Conservation (phyloP, 2,329 filamentous ascomycete species). For the Colletotrichum lini region DNA sequence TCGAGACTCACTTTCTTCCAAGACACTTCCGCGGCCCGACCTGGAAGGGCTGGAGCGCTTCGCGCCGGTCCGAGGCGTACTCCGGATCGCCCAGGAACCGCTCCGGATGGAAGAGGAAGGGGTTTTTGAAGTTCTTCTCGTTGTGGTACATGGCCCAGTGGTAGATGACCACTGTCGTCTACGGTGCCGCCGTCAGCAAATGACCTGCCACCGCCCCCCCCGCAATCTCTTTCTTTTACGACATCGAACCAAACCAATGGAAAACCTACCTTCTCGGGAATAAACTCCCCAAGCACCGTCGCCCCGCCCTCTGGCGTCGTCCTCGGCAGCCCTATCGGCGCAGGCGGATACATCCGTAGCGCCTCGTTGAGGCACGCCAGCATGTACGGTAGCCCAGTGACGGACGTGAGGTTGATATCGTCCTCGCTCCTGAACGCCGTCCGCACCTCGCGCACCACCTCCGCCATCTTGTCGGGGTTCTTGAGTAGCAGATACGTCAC, state of each 20-base stretch:
- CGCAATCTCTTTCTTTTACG: background rate
- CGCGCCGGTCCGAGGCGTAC: constrained; percentile 46
- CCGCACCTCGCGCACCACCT: constrained; percentile 56
- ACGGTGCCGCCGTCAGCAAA: background rate
- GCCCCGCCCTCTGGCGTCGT: constrained; percentile 51
- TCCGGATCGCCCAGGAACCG: constrained; percentile 50
- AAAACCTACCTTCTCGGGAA: constrained; percentile 51
- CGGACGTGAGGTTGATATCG: constrained; percentile 54
- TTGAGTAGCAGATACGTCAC: constrained; percentile 48
- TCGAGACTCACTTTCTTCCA: constrained; percentile 50
- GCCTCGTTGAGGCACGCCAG: constrained; percentile 58
- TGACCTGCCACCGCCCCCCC: background rate
- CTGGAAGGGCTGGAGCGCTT: constrained; percentile 49
- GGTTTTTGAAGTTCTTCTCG: constrained; percentile 58
- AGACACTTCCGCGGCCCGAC: constrained; percentile 51
- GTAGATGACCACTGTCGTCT: constrained; percentile 56
- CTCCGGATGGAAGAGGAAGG: constrained; percentile 61
- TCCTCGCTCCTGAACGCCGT: constrained; percentile 50
- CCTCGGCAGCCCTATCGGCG: constrained; percentile 46
- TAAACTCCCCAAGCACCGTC: constrained; percentile 48
- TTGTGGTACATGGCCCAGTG: constrained; percentile 47
- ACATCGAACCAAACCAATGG: background rate
- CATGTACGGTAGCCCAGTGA: constrained; percentile 54
- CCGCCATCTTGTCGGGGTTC: constrained; percentile 50
- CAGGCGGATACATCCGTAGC: constrained; percentile 57